Evolutionary conservation across 2,329 filamentous ascomycete genomes (phyloP), one percentile per base, ranked within the genome.

Genomic region (Fonsecaea multimorphosa): DNA sequence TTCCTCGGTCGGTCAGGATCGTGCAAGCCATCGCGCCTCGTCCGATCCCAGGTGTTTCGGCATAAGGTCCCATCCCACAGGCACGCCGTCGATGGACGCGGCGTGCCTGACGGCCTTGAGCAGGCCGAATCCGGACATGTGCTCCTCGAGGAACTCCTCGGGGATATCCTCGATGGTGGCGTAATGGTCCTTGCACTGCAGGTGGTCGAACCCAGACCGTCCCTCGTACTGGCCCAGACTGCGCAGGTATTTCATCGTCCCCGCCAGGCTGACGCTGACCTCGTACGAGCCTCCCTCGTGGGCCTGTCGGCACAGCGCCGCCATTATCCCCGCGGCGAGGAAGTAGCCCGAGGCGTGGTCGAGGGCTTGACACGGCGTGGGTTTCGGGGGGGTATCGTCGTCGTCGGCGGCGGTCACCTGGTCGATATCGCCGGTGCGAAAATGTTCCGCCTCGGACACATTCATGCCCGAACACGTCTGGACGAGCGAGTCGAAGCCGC

Each of bases 381-480:
- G 74, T 0, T 79, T 78, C 0, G 81, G 80, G 0, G 75, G 61
- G 54, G 81, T 79, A 11, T 40, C 46, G 12, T 12, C 22, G 14
- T 60, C 16, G 29, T 29, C 58, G 44, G 8, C n/a, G n/a, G n/a
- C n/a, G n/a, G n/a, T n/a, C n/a, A n/a, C n/a, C n/a, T n/a, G n/a
- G n/a, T n/a, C n/a, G n/a, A n/a, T n/a, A n/a, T n/a, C 22, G 0
- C 77, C 78, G 0, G 72, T 65, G 2, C 76, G 79, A 24, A 73
- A 80, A 53, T 81, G 78, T 62, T 82, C 77, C 0, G 84, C 85
- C 70, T 87, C 85, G 0, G 82, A 83, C 1, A 84, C 76, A 52
- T 87, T 87, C 73, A 87, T 80, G 0, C 85, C 85, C 0, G 82
- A 81, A 61, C 81, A 84, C 7, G 84, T 84, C 73, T 87, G 85